Evolutionary conservation across 1,284 basidiomycete species (phyloP).

Genomic region (Rhodofomes roseus): DNA sequence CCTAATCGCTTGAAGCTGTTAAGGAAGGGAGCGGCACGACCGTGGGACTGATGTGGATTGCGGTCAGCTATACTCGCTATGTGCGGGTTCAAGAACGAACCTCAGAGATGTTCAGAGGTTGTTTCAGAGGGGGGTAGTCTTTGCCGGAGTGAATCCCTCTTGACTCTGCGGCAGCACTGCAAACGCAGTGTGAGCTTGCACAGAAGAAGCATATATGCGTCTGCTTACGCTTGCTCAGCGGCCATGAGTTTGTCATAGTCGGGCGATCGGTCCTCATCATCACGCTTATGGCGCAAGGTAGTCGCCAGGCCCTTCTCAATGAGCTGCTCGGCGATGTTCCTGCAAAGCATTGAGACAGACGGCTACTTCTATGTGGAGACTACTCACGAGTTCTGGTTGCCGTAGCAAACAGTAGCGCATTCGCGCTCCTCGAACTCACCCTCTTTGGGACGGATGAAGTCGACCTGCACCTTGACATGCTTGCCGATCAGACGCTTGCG

Average conservation of each 20-base stretch:
- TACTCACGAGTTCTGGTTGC: slow-evolving; percentile 69
- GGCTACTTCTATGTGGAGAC: not conserved
- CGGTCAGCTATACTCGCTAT: not conserved
- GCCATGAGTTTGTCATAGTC: slow-evolving; percentile 95
- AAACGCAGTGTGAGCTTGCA: slow-evolving; percentile 1
- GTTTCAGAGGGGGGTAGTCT: slow-evolving; percentile 72
- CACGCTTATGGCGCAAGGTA: slow-evolving; percentile 87
- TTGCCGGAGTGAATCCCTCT: slow-evolving; percentile 93
- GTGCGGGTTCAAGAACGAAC: slow-evolving; percentile 28
- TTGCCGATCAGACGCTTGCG: slow-evolving; percentile 92
- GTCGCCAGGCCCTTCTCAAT: slow-evolving; percentile 91
- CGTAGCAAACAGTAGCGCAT: slow-evolving; percentile 84
- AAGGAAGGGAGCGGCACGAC: slow-evolving; percentile 81
- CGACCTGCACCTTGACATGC: slow-evolving; percentile 77
- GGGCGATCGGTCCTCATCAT: slow-evolving; percentile 92
- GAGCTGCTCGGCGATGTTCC: slow-evolving; percentile 89
- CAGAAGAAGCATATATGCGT: not conserved
- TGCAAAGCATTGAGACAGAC: slow-evolving; percentile 27
- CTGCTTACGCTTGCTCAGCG: slow-evolving; percentile 82
- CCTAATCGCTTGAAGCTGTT: slow-evolving; percentile 91
- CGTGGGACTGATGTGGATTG: slow-evolving; percentile 44
- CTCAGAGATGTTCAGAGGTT: slow-evolving; percentile 86
- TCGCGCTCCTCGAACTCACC: slow-evolving; percentile 93
- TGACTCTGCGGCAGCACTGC: slow-evolving; percentile 73
- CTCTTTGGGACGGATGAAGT: slow-evolving; percentile 90